phyloP scores from a whole-genome alignment of 805 yeast genomes.

The Ogataea minuta region DNA sequence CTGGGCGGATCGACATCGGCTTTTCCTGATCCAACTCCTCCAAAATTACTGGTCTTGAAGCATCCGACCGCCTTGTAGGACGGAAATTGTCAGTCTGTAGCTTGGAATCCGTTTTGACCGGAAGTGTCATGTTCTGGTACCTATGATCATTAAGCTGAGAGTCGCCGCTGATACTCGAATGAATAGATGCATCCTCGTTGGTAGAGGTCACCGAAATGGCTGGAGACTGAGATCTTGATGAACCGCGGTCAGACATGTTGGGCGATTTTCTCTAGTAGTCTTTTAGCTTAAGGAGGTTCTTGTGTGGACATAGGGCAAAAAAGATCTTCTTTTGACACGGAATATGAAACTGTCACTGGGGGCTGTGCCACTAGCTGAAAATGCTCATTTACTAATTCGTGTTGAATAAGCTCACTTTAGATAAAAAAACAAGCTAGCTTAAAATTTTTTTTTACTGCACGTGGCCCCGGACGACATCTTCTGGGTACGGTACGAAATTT shows the following conservation, averaged over 20 bases:
- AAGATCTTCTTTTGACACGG: not conserved
- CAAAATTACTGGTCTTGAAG: constrained; percentile 4
- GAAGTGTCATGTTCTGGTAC: constrained; percentile 33
- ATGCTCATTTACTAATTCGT: constrained; percentile 5
- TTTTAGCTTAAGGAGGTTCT: constrained; percentile 14
- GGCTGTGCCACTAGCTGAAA: constrained; percentile 7
- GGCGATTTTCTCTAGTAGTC: not conserved
- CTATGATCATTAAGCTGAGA: constrained; percentile 37
- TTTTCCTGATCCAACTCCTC: constrained; percentile 12
- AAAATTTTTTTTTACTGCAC: constrained; percentile 10
- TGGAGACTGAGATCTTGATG: constrained; percentile 27
- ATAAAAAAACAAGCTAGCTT: not conserved
- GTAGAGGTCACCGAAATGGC: constrained; percentile 30
- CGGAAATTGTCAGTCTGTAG: constrained; percentile 6
- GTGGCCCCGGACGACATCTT: constrained; percentile 9
- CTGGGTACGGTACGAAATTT: not conserved
- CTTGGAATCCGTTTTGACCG: constrained; percentile 31
- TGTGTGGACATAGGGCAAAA: constrained; percentile 12
- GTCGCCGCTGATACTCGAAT: constrained; percentile 37
- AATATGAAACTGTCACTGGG: not conserved
- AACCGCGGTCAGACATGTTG: constrained; percentile 26
- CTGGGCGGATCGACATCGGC: constrained; percentile 19
- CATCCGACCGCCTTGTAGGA: not conserved
- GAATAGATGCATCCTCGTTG: constrained; percentile 32
- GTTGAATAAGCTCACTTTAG: not conserved